Evolutionary conservation across 495 filamentous ascomycete species (phyloP).

Genomic region (Aspergillus campestris): DNA sequence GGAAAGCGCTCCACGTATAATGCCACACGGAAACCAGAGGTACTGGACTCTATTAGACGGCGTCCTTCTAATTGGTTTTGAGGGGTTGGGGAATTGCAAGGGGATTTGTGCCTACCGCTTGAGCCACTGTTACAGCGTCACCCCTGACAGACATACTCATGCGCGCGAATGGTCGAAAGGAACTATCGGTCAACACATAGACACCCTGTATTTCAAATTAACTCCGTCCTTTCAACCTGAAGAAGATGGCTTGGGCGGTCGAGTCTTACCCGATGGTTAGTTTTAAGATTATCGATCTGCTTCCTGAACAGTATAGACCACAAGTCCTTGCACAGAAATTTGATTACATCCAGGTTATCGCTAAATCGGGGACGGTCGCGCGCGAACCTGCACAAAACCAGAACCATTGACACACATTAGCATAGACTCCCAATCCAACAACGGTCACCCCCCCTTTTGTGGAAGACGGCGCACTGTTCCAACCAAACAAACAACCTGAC

Average conservation of each 20-base stretch:
- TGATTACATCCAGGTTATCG: conserved; percentile 85
- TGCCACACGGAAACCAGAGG: conserved; percentile 88
- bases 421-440: neutral
- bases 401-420: neutral
- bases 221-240: neutral
- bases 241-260: neutral
- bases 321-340: conserved; percentile 96
- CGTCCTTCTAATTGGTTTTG: neutral
- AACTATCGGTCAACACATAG: conserved; percentile 91
- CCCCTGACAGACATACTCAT: conserved; percentile 75
- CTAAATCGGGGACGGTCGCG: conserved; percentile 78
- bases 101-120: conserved; percentile 55
- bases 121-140: conserved; percentile 62
- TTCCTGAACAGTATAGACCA: conserved; percentile 93
- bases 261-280: conserved; percentile 73
- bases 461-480: neutral
- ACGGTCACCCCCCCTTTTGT: neutral
- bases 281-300: conserved; percentile 97
- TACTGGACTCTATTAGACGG: conserved; percentile 46
- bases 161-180: conserved; percentile 76
- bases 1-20: conserved; percentile 80
- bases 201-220: conserved; percentile 53
- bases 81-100: neutral
- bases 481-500: neutral
- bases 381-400: conserved; percentile 57